Percentiles rank a stretch among this genome's conserved stretches.
Conservation (phyloP, 768 basidiomycete species). For the Chalciporus sphaerocephalus region DNA sequence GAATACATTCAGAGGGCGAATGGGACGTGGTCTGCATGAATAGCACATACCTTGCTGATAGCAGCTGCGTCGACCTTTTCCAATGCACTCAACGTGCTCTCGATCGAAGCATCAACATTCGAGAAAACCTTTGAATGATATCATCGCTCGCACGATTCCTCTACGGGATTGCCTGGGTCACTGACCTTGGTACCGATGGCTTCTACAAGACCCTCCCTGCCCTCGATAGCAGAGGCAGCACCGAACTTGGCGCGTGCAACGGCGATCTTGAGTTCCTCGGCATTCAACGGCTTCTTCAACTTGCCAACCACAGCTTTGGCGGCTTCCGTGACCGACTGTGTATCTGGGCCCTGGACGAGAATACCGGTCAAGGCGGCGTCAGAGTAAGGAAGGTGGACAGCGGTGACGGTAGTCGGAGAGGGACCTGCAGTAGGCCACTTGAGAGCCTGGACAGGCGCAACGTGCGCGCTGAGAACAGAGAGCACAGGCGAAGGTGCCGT, state of each 20-base stretch:
- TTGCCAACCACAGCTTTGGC: conserved; percentile 65
- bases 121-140: conserved; percentile 52
- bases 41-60: conserved; percentile 58
- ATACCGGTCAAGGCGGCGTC: conserved; percentile 88
- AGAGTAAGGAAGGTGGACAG: conserved; percentile 83
- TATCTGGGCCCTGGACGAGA: conserved; percentile 65
- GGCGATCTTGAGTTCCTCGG: conserved; percentile 75
- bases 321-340: conserved; percentile 61
- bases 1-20: not conserved
- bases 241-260: conserved; percentile 86
- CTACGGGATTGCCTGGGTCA: conserved; percentile 10
- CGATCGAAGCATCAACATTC: conserved; percentile 51
- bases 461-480: conserved; percentile 72
- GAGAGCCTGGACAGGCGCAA: conserved; percentile 74
- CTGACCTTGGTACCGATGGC: conserved; percentile 63
- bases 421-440: conserved; percentile 78
- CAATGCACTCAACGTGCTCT: conserved; percentile 59
- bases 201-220: conserved; percentile 59
- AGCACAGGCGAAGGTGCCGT: conserved; percentile 64
- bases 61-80: conserved; percentile 64
- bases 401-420: conserved; percentile 57
- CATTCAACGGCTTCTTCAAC: conserved; percentile 53
- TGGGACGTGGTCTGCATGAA: not conserved
- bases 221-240: conserved; percentile 66
- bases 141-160: not conserved